Evolutionary conservation across 441 rosid species (phyloP).

Genomic region (Dalechampia spathulata): DNA sequence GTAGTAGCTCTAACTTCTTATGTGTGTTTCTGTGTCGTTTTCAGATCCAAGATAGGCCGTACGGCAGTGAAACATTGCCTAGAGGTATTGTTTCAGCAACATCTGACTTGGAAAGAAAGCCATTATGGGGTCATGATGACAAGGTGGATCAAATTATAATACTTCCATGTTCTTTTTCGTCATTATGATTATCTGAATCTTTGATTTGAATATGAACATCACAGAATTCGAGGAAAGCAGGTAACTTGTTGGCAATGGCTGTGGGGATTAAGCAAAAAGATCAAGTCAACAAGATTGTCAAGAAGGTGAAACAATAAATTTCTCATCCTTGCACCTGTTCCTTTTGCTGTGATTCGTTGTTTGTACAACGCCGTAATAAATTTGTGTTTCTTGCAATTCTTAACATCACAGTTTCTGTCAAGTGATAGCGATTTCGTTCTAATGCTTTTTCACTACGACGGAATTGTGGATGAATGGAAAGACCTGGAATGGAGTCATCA

Average conservation of each 20-base stretch:
- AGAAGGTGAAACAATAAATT: slow-evolving; percentile 41
- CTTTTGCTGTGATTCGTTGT: not conserved
- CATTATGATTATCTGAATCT: not conserved
- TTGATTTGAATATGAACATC: not conserved
- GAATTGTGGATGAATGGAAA: slow-evolving; percentile 64
- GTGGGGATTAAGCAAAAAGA: slow-evolving; percentile 73
- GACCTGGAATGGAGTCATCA: slow-evolving; percentile 63
- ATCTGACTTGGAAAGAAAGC: slow-evolving; percentile 68
- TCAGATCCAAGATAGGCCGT: slow-evolving; percentile 36
- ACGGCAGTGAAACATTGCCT: slow-evolving; percentile 53
- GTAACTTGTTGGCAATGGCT: slow-evolving; percentile 61
- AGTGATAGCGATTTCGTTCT: slow-evolving; percentile 45
- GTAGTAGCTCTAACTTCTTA: slow-evolving; percentile 1
- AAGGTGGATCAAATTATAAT: slow-evolving; percentile 19
- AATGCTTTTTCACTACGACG: slow-evolving; percentile 87
- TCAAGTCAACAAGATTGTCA: slow-evolving; percentile 55
- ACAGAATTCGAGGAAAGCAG: slow-evolving; percentile 33
- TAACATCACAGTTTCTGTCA: slow-evolving; percentile 45
- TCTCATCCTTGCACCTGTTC: not conserved
- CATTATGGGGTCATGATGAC: slow-evolving; percentile 45
- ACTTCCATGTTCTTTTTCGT: not conserved
- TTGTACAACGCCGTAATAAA: not conserved
- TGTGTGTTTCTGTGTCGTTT: slow-evolving; percentile 6
- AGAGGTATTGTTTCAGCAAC: slow-evolving; percentile 56
- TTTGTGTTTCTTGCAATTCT: slow-evolving; percentile 2